Evolutionary conservation across 2,329 filamentous ascomycete species (phyloP), one percentile per base, ranked within the genome.

Genomic region (Dendrostoma leiphaemia): DNA sequence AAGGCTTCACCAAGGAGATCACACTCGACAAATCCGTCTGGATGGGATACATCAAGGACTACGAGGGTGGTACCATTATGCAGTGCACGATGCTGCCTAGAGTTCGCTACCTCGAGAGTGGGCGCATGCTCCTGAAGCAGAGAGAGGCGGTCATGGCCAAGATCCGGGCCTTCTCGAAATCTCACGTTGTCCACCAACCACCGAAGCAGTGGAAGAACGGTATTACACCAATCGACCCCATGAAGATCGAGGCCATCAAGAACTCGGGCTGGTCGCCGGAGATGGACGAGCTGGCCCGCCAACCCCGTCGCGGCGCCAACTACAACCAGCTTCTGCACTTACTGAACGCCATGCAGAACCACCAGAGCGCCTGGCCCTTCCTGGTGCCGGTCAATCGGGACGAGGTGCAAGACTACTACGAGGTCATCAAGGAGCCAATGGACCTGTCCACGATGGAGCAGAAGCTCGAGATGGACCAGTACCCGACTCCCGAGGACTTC

Each of bases 31-130:
- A 86, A 64, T 85, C 87, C 2, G 86, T 91, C 3, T 99, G 94
- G 94, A 97, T 97, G 94, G 94, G 94, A 3, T 99, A 97, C 65
- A 99, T 99, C 76, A 99, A 99, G 69, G 94, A 99, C 69, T 99
- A 99, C 70, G 94, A 99, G 72, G 94, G 94, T 54, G 94, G 94
- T 55, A 99, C 94, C 0, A 96, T 99, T 58, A 99, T 99, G 94
- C 94, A 99, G 74, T 99, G 94, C 67, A 91, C 89, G 49, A 97
- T 99, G 94, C 81, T 99, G 19, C 93, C 93, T 7, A 89, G 89
- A 59, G 91, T 97, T 51, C 89, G 94, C 47, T 99, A 99, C 71
- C 85, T 99, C 6, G 93, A 99, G 70, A 84, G 86, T 65, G 89
- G 91, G 3, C 88, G 92, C 59, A 96, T 99, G 91, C 80, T 99